These are phyloP conservation scores for Monosporascus sp. DNA, from an alignment of 2,329 filamentous ascomycete genomes.

Conservation along the genomic window DNA sequence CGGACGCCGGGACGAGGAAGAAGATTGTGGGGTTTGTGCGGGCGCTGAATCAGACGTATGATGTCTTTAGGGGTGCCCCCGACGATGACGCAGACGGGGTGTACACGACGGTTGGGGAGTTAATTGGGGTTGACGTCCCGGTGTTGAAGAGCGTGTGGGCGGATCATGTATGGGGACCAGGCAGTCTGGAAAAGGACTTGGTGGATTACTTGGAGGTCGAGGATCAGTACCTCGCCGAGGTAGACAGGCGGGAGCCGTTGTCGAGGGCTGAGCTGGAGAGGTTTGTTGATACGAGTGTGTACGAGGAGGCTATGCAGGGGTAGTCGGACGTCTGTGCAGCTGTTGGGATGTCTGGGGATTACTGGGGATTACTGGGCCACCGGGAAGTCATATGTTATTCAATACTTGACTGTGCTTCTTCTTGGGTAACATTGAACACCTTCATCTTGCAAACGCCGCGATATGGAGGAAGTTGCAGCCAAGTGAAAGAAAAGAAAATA, in stretches of 20 bases:
- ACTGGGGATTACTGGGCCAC: too few species aligned
- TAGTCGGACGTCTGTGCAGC: too few species aligned
- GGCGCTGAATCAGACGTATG: slow-evolving; percentile 23
- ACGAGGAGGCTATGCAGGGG: slow-evolving; percentile 10
- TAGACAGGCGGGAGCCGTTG: slow-evolving; percentile 7
- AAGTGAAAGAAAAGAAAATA: too few species aligned
- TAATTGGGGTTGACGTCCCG: slow-evolving; percentile 4
- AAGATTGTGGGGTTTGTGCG: slow-evolving; percentile 27
- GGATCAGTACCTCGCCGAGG: slow-evolving; percentile 18
- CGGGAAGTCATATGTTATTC: too few species aligned
- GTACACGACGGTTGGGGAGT: slow-evolving; percentile 5
- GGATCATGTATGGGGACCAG: slow-evolving; percentile 23
- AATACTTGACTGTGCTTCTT: too few species aligned
- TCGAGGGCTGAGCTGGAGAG: slow-evolving; percentile 13
- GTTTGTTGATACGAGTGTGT: slow-evolving; percentile 16
- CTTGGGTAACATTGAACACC: too few species aligned
- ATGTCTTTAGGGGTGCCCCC: slow-evolving; percentile 21
- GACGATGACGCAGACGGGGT: slow-evolving; percentile 20
- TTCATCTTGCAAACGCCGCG: too few species aligned
- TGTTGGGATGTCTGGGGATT: too few species aligned
- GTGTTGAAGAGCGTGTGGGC: slow-evolving; percentile 21
- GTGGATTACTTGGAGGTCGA: slow-evolving; percentile 22
- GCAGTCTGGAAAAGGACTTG: slow-evolving; percentile 17
- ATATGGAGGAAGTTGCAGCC: too few species aligned
- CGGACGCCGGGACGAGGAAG: slow-evolving; percentile 19